Conservation (phyloP, 257 asterid species). For the Penstemon barbatus region DNA sequence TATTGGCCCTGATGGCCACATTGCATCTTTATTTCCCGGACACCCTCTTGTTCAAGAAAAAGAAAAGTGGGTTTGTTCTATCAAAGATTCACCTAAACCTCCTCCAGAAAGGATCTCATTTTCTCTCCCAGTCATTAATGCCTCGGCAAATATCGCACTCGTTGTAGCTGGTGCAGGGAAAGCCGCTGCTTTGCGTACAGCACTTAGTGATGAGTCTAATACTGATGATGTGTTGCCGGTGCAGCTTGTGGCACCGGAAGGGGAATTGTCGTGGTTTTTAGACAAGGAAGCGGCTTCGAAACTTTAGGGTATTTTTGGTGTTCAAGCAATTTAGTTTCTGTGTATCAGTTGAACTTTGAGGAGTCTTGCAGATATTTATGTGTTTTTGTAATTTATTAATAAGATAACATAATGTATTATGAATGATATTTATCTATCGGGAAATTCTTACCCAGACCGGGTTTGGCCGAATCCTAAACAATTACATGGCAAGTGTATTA, state of each 20-base stretch:
- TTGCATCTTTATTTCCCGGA: conserved; percentile 88
- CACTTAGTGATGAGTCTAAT: conserved; percentile 54
- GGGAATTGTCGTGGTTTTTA: conserved; percentile 58
- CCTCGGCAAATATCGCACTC: conserved; percentile 75
- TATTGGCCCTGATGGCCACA: conserved; percentile 97
- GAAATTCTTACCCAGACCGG: no score
- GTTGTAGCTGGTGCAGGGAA: conserved; percentile 77
- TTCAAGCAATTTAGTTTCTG: no score
- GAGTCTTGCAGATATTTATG: no score
- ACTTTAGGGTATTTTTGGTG: neutral
- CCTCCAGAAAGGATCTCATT: conserved; percentile 87
- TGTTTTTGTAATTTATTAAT: no score
- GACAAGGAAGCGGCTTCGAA: conserved; percentile 48
- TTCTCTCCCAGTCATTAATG: conserved; percentile 84
- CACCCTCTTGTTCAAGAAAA: conserved; percentile 74
- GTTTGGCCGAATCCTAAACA: no score
- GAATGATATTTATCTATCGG: no score
- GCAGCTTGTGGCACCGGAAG: conserved; percentile 74
- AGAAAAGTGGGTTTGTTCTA: conserved; percentile 76
- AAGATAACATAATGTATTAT: no score
- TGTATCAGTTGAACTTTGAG: no score
- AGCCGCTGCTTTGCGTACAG: conserved; percentile 55
- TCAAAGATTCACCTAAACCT: conserved; percentile 94
- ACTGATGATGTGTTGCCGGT: conserved; percentile 68
- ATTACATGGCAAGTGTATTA: no score